Evolutionary conservation across 352 stramenopile species (phyloP), one percentile per base, ranked within the genome.

Genomic region (Pythium oligandrum): DNA sequence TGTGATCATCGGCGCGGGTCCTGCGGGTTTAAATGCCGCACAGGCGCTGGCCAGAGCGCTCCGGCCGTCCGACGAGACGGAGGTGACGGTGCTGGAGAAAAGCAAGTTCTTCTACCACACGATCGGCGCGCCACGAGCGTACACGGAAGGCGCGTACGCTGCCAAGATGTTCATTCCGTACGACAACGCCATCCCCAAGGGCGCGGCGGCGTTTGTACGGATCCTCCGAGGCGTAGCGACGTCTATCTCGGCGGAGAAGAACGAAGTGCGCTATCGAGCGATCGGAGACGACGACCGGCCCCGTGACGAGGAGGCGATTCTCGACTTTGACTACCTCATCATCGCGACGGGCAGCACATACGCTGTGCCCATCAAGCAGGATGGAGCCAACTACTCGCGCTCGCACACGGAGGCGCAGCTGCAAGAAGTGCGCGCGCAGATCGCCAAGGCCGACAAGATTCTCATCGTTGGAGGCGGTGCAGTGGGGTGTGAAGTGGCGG

Each of bases 401-500:
- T 7, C 10, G 10, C 17, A 32, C 36, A 73, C 61, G 0, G 63
- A 83, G 42, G n/a, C 7, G 0, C 68, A 75, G 46, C 46, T 83
- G 8, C 34, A 46, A 1, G 51, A 73, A 8, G 57, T 72, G 8
- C 54, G 38, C 12, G 42, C 57, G 4, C 47, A 64, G 9, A 77
- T 83, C 33, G 62, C 57, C 8, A 63, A 51, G 1, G 71, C 68
- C 2, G n/a, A 64, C 9, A 71, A 43, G 39, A 68, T 86, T 40
- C 55, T 84, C 26, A 55, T 86, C 43, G 59, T 86, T 0, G 75
- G 75, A 0, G 75, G 75, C 11, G 75, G 75, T 4, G 42, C 68
- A 2, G 75, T 88, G 6, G 75, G 75, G 26, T 72, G 65, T 42
- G 78, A 88, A 48, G 55, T 88, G 40, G 78, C 75, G 0, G 69